Conservation (phyloP, 1,284 basidiomycete genomes). For the Trichosporon ovoides region DNA sequence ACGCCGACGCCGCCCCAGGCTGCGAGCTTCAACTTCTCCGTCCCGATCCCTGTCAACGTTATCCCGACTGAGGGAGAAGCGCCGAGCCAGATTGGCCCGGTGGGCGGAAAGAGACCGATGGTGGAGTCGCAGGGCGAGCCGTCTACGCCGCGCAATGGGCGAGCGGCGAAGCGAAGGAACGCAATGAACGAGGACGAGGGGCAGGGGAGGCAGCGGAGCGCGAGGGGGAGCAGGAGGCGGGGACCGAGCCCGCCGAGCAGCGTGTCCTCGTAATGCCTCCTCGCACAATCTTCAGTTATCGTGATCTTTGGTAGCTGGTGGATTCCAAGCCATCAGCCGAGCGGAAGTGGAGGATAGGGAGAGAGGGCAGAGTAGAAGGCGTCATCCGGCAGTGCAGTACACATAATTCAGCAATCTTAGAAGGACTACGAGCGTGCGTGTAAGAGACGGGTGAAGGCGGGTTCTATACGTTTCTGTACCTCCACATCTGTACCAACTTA, state of each 20-base stretch:
- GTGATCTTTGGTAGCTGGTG: too few relatives aligned
- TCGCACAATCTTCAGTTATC: too few relatives aligned
- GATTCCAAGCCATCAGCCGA: too few relatives aligned
- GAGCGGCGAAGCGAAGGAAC: slow-evolving; percentile 14
- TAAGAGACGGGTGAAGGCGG: too few relatives aligned
- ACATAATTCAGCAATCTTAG: too few relatives aligned
- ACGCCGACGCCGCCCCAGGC: neutral
- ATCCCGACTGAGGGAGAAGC: slow-evolving; percentile 4
- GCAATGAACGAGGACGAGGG: neutral
- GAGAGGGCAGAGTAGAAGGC: too few relatives aligned
- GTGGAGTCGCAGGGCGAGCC: slow-evolving; percentile 16
- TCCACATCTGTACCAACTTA: too few relatives aligned
- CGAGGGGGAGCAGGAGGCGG: neutral
- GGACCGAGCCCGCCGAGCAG: neutral
- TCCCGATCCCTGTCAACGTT: slow-evolving; percentile 13
- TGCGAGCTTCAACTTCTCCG: slow-evolving; percentile 18
- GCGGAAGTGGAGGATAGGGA: too few relatives aligned
- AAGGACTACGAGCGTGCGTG: too few relatives aligned
- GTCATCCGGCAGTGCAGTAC: too few relatives aligned
- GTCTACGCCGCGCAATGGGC: slow-evolving; percentile 11
- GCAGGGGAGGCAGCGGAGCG: neutral
- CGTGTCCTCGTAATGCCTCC: neutral
- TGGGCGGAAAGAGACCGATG: slow-evolving; percentile 18
- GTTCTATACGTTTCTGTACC: too few relatives aligned
- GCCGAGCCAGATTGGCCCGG: slow-evolving; percentile 14